Conservation (phyloP, 257 asterid genomes). For the Solanum medicagineum region DNA sequence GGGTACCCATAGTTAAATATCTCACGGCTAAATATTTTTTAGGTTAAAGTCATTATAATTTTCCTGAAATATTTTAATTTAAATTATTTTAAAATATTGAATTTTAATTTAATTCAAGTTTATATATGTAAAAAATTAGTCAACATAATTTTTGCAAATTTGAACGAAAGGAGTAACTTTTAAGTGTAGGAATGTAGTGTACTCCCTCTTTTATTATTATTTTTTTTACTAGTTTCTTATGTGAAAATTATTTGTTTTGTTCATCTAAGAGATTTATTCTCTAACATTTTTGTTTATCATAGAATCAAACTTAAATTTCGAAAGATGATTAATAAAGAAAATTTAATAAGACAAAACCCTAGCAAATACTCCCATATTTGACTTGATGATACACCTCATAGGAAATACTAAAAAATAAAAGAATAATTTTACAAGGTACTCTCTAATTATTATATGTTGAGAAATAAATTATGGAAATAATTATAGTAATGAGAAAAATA, state of each 20-base stretch:
- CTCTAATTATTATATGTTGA: not conserved
- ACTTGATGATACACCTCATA: not conserved
- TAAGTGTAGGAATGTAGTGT: too few species aligned
- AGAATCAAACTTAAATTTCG: not conserved
- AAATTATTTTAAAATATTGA: too few species aligned
- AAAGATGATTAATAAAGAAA: not conserved
- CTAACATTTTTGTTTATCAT: not conserved
- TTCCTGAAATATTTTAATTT: too few species aligned
- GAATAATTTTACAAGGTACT: not conserved
- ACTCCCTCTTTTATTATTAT: not conserved
- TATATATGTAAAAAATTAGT: too few species aligned
- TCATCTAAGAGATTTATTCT: not conserved
- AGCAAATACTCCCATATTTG: not conserved
- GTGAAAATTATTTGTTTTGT: too few species aligned
- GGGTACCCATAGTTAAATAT: not conserved
- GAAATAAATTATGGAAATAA: not conserved
- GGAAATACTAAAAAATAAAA: not conserved
- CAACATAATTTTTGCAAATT: too few species aligned
- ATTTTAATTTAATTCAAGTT: too few species aligned
- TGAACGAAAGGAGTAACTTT: not conserved
- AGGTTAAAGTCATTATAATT: not conserved
- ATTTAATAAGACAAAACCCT: not conserved
- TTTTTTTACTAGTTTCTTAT: not conserved
- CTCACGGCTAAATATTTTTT: not conserved
- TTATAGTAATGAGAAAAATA: not conserved